Evolutionary conservation across 306 rosid species (phyloP).

Genomic region (Styphnolobium japonicum): DNA sequence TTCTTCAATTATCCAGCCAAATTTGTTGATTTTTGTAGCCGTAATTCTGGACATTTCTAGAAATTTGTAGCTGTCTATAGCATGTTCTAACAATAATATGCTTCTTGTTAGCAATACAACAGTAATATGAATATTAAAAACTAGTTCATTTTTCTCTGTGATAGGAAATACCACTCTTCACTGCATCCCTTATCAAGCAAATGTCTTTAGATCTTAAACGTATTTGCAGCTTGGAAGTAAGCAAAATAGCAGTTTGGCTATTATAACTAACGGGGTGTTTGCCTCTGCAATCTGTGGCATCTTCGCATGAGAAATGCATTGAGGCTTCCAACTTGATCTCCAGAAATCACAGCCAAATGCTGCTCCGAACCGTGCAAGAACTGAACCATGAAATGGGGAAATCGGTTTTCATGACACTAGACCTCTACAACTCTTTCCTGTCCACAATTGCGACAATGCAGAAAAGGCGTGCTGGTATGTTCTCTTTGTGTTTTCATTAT

Average conservation of each 20-base stretch:
- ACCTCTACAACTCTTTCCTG: slow-evolving; percentile 37
- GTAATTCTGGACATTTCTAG: not conserved
- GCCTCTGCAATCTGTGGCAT: slow-evolving; percentile 2
- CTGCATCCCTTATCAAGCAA: slow-evolving; percentile 36
- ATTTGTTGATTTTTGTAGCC: too few species aligned
- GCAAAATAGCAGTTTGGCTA: slow-evolving; percentile 38
- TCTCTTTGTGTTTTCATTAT: not conserved
- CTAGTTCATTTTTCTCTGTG: not conserved
- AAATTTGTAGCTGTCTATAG: too few species aligned
- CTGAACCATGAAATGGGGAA: slow-evolving; percentile 21
- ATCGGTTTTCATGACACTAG: slow-evolving; percentile 31
- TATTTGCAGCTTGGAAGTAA: slow-evolving; percentile 35
- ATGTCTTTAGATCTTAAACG: slow-evolving; percentile 28
- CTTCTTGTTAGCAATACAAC: too few species aligned
- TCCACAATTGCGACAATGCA: slow-evolving; percentile 11
- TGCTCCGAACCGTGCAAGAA: slow-evolving; percentile 25
- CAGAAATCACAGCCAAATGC: slow-evolving; percentile 32
- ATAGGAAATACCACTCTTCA: slow-evolving; percentile 31
- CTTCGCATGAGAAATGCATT: not conserved
- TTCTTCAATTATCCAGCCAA: too few species aligned
- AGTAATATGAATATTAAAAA: not conserved
- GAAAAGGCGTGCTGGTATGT: not conserved
- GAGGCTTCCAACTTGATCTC: slow-evolving; percentile 23
- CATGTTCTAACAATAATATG: too few species aligned
- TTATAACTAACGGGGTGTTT: slow-evolving; percentile 53